A percentile compares a stretch with the other conserved stretches of the same genome.
Evolutionary conservation across 2,329 filamentous ascomycete species (phyloP).

Genomic region (Daldinia sp.): DNA sequence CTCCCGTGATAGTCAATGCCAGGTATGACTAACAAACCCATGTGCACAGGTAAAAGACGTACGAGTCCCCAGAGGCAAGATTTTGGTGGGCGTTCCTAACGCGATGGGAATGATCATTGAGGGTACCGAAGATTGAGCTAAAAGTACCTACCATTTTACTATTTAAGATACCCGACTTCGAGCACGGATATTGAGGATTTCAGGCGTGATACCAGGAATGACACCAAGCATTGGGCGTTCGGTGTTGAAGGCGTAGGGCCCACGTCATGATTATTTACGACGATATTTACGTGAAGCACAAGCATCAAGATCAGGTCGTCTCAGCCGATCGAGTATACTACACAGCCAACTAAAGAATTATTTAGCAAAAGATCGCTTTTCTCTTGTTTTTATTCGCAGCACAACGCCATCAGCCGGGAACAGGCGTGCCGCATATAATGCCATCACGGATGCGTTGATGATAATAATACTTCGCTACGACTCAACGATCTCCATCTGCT

Average conservation of each 20-base stretch:
- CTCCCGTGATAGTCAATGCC: background rate
- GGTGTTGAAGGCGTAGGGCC: background rate
- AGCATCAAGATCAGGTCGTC: background rate
- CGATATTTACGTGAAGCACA: background rate
- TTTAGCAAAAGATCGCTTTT: background rate
- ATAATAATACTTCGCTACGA: background rate
- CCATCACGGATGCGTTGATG: background rate
- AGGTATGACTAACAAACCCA: slow-evolving; percentile 20
- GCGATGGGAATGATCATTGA: slow-evolving; percentile 54
- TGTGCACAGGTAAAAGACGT: slow-evolving; percentile 48
- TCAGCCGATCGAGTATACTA: background rate
- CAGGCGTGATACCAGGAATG: background rate
- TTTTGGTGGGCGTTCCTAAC: slow-evolving; percentile 54
- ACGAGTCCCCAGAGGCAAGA: slow-evolving; percentile 52
- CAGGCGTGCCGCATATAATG: background rate
- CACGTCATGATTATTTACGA: background rate
- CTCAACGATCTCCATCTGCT: background rate
- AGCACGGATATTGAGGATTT: background rate
- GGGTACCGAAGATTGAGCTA: slow-evolving; percentile 45
- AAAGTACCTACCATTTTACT: background rate
- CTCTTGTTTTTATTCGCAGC: background rate
- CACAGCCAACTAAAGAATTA: background rate
- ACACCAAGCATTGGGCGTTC: background rate
- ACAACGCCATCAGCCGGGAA: background rate
- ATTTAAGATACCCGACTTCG: background rate